A percentile compares a stretch with the other conserved stretches of the same genome.
Conservation (phyloP, 2,329 filamentous ascomycete species). For the Tolypocladium tundrense region DNA sequence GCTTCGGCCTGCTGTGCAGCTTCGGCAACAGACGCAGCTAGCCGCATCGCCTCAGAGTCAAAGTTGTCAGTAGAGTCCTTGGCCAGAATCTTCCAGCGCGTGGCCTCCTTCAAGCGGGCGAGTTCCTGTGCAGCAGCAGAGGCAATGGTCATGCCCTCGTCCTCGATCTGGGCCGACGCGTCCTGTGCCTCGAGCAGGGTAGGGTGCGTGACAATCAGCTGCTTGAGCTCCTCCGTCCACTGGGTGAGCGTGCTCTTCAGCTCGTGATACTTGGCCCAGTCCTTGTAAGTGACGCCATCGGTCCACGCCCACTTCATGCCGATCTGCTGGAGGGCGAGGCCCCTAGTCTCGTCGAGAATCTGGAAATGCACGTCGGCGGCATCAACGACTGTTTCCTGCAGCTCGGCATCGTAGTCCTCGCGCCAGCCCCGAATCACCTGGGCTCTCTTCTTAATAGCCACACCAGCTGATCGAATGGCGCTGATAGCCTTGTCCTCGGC, state of each 20-base stretch:
- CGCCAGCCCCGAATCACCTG: constrained; percentile 71
- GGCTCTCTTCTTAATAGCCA: constrained; percentile 66
- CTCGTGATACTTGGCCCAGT: constrained; percentile 92
- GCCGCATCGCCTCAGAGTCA: constrained; percentile 53
- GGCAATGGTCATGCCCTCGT: constrained; percentile 70
- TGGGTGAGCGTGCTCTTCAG: constrained; percentile 73
- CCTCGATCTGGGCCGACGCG: constrained; percentile 59
- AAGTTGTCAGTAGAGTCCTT: constrained; percentile 72
- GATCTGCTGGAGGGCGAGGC: constrained; percentile 80
- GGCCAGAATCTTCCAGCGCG: constrained; percentile 71
- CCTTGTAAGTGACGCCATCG: constrained; percentile 90
- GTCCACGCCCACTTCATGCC: constrained; percentile 95
- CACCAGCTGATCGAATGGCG: constrained; percentile 55
- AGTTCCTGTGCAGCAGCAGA: constrained; percentile 73
- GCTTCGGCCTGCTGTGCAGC: constrained; percentile 21
- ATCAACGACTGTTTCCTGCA: constrained; percentile 56
- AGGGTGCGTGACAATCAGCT: constrained; percentile 64
- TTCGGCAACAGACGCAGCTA: constrained; percentile 32
- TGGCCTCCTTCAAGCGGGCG: constrained; percentile 69
- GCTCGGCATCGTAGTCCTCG: constrained; percentile 58
- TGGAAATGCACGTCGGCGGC: constrained; percentile 73
- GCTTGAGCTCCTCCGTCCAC: constrained; percentile 75
- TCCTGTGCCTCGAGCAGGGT: constrained; percentile 58
- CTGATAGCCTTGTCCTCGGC: constrained; percentile 32
- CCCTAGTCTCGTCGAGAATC: constrained; percentile 72